Conservation (phyloP, 2,329 filamentous ascomycete species). For the Pyricularia grisea region DNA sequence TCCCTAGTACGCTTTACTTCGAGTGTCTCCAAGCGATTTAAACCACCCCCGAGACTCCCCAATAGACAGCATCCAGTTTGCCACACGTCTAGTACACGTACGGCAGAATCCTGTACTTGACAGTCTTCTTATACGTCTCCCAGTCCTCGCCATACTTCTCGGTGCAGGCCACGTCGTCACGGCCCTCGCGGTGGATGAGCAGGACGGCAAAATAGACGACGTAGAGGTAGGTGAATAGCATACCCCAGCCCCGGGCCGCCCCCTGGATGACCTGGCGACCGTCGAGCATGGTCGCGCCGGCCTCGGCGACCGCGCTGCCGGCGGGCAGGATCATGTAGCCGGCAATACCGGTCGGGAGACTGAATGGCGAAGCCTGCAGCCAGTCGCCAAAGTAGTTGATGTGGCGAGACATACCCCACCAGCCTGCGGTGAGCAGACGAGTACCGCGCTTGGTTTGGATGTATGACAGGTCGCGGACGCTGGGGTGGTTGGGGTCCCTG, state of each 20-base stretch:
- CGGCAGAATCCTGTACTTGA: conserved; percentile 75
- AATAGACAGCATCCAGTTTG: background rate
- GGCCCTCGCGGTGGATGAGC: conserved; percentile 73
- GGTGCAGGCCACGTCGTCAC: conserved; percentile 86
- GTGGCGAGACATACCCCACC: conserved; percentile 82
- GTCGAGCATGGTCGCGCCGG: conserved; percentile 42
- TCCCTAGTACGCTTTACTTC: background rate
- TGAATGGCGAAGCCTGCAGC: conserved; percentile 82
- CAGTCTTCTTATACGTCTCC: conserved; percentile 77
- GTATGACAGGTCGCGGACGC: conserved; percentile 65
- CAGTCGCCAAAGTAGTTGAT: conserved; percentile 92
- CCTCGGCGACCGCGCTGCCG: conserved; percentile 32
- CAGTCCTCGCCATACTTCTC: conserved; percentile 91
- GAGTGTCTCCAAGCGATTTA: background rate
- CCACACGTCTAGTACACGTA: conserved; percentile 59
- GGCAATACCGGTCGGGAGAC: conserved; percentile 69
- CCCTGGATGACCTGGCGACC: conserved; percentile 60
- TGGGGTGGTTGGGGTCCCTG: conserved; percentile 70
- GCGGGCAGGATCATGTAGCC: conserved; percentile 61
- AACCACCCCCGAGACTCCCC: background rate
- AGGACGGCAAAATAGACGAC: conserved; percentile 83
- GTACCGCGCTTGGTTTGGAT: conserved; percentile 73
- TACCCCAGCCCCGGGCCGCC: conserved; percentile 71
- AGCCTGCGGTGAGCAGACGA: conserved; percentile 69
- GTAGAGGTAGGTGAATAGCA: conserved; percentile 90